Conservation (phyloP, 768 basidiomycete genomes). For the Sporobolomyces roseus region DNA sequence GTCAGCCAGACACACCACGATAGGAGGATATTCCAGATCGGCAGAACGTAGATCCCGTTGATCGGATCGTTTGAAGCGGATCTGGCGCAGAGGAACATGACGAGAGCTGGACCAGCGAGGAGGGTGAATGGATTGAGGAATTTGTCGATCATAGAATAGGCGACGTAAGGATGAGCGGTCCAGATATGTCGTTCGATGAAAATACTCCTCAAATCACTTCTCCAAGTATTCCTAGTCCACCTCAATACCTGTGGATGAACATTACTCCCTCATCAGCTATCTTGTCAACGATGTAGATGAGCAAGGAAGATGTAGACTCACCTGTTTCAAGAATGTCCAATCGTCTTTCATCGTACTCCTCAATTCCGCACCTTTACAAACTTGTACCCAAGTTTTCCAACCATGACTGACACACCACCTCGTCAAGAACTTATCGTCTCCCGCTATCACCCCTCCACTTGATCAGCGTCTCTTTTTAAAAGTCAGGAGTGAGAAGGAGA, state of each 20-base stretch:
- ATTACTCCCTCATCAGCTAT: too few relatives aligned
- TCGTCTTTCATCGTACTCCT: slow-evolving; percentile 93
- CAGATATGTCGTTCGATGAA: slow-evolving; percentile 85
- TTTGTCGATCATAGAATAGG: slow-evolving; percentile 76
- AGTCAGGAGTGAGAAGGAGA: slow-evolving; percentile 46
- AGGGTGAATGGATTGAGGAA: slow-evolving; percentile 81
- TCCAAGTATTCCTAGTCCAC: slow-evolving; percentile 93
- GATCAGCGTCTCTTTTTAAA: too few relatives aligned
- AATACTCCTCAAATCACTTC: slow-evolving; percentile 78
- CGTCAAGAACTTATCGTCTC: slow-evolving; percentile 66
- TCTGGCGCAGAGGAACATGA: slow-evolving; percentile 62
- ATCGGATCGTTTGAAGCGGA: slow-evolving; percentile 55
- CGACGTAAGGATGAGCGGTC: slow-evolving; percentile 71
- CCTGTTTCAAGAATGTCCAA: slow-evolving; percentile 88
- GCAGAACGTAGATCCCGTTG: slow-evolving; percentile 40
- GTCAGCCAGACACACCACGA: slow-evolving; percentile 52
- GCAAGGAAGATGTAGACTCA: background rate
- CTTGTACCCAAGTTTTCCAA: slow-evolving; percentile 89
- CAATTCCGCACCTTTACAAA: slow-evolving; percentile 58
- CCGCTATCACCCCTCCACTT: too few relatives aligned
- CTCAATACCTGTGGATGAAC: slow-evolving; percentile 58
- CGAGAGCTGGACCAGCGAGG: slow-evolving; percentile 74
- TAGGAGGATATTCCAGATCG: slow-evolving; percentile 47
- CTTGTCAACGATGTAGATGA: too few relatives aligned
- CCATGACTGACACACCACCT: slow-evolving; percentile 95